Percentiles rank a stretch among this genome's conserved stretches.
Conservation (phyloP, 441 rosid genomes). For the Adansonia madagascariensis region DNA sequence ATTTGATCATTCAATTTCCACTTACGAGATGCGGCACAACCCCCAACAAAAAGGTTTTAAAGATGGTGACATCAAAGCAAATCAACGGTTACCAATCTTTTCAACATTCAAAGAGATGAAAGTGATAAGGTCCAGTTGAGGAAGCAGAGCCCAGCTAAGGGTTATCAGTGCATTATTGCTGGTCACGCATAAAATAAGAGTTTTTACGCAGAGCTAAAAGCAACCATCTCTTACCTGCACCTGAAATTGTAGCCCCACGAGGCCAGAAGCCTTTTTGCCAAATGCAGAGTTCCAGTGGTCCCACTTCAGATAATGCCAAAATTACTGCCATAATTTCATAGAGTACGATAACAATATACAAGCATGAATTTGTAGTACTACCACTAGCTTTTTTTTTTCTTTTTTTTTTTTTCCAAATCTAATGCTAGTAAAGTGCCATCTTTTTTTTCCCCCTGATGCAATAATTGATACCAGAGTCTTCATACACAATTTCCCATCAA, state of each 20-base stretch:
- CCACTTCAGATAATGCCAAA: constrained; percentile 23
- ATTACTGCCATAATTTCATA: constrained; percentile 30
- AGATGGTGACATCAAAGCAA: background rate
- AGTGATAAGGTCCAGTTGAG: background rate
- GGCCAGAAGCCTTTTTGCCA: constrained; percentile 16
- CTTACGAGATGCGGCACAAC: background rate
- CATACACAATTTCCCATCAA: constrained; percentile 32
- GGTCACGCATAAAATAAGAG: constrained; percentile 31
- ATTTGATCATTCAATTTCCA: background rate
- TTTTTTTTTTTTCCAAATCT: constrained; percentile 8
- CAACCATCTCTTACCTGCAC: constrained; percentile 23
- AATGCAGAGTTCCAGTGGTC: constrained; percentile 13
- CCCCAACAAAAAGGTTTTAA: background rate
- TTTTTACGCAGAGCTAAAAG: constrained; percentile 17
- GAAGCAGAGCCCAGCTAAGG: constrained; percentile 16
- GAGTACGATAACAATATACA: constrained; percentile 17
- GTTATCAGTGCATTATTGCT: constrained; percentile 40
- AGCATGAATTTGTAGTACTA: constrained; percentile 19
- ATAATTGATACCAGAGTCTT: constrained; percentile 36
- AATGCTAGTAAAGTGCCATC: background rate
- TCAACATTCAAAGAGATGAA: constrained; percentile 12
- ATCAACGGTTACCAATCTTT: background rate
- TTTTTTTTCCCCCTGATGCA: constrained; percentile 25
- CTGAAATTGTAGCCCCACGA: constrained; percentile 26
- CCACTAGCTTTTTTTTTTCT: background rate